phyloP scores from a whole-genome alignment of 805 yeast genomes.

The Tanozyma kutaoensis region DNA sequence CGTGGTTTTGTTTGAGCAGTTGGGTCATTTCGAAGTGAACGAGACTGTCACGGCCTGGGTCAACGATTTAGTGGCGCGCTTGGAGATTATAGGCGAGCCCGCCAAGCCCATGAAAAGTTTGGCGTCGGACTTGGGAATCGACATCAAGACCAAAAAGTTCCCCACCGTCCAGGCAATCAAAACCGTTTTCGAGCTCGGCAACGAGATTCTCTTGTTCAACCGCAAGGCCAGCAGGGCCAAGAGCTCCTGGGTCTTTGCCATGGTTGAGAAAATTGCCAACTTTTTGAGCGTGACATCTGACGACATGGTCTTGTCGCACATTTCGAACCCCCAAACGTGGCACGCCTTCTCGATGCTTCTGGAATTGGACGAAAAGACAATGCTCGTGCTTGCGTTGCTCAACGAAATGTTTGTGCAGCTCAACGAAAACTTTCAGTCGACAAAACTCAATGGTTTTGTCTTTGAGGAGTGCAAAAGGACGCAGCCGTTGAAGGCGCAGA shows the following conservation, averaged over 20 bases:
- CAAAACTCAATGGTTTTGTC: conserved; percentile 5
- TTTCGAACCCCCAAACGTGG: conserved; percentile 9
- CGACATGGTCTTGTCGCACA: conserved; percentile 4
- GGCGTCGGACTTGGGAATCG: no score
- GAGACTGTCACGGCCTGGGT: conserved; percentile 1
- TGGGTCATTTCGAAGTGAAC: conserved; percentile 9
- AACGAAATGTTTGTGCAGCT: conserved; percentile 22
- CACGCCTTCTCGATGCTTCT: conserved; percentile 5
- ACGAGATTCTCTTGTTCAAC: no score
- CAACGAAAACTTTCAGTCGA: conserved; percentile 1
- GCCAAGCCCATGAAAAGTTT: no score
- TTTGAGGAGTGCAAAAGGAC: conserved; percentile 1
- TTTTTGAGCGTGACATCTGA: conserved; percentile 8
- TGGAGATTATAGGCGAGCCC: no score
- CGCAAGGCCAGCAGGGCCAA: no score
- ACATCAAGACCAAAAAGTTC: no score
- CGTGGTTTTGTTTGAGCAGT: conserved; percentile 47
- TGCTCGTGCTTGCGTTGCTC: conserved; percentile 16
- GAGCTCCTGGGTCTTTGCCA: conserved; percentile 18
- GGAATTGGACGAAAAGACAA: conserved; percentile 6
- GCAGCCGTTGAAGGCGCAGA: conserved; percentile 6
- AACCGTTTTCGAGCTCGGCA: no score
- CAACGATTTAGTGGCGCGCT: no score
- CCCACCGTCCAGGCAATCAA: no score
- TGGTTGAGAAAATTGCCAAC: conserved; percentile 34